Percentiles rank a stretch among this genome's conserved stretches.
Conservation (phyloP, 2,329 filamentous ascomycete genomes). For the Alternaria sp. region DNA sequence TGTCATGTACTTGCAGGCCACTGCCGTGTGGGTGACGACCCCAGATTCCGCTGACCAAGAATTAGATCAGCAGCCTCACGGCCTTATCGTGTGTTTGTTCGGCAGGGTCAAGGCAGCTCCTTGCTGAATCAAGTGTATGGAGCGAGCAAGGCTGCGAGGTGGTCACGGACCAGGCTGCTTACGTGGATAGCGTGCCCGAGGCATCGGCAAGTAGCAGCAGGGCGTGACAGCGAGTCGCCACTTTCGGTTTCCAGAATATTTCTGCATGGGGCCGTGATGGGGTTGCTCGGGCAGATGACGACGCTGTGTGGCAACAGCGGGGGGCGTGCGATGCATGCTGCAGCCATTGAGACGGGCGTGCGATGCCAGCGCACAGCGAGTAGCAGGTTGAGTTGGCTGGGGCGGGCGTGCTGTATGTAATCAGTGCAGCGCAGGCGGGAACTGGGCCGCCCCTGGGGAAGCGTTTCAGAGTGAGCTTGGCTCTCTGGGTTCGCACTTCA, state of each 20-base stretch:
- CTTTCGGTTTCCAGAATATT: constrained; percentile 27
- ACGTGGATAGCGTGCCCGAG: constrained; percentile 19
- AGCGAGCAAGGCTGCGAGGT: constrained; percentile 11
- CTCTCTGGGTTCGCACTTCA: constrained; percentile 16
- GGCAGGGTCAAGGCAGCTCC: constrained; percentile 5
- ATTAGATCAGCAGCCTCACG: constrained; percentile 20
- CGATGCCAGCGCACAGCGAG: constrained; percentile 8
- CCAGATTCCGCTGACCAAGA: constrained; percentile 27
- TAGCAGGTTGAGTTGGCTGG: neutral
- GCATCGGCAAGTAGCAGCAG: constrained; percentile 15
- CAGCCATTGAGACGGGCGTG: neutral
- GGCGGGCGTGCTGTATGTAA: constrained; percentile 9
- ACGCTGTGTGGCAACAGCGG: constrained; percentile 16
- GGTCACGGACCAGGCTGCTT: constrained; percentile 19
- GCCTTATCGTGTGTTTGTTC: constrained; percentile 7
- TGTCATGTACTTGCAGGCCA: constrained; percentile 11
- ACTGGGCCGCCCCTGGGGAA: constrained; percentile 12
- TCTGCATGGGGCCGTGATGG: constrained; percentile 7
- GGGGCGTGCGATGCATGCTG: neutral
- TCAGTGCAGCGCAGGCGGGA: constrained; percentile 6
- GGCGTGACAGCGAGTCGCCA: constrained; percentile 24
- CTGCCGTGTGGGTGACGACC: constrained; percentile 13
- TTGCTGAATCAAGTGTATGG: constrained; percentile 9
- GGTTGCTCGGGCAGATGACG: constrained; percentile 22
- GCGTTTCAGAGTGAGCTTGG: constrained; percentile 24